Evolutionary conservation across 768 basidiomycete species (phyloP).

Genomic region (Suillus sp.): DNA sequence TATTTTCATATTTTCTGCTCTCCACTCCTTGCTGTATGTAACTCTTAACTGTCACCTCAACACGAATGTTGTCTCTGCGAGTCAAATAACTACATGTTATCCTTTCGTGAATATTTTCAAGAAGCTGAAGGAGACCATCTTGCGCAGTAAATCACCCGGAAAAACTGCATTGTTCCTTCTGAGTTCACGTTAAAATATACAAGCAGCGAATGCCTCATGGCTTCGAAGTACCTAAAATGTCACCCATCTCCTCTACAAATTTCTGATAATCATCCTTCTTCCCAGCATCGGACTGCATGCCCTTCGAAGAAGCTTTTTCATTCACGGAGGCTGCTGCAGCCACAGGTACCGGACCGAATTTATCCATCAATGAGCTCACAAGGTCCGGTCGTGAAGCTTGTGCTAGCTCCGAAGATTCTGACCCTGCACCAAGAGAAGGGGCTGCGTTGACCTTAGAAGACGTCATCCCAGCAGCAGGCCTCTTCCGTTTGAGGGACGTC

Average conservation of each 20-base stretch:
- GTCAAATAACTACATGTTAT: background rate
- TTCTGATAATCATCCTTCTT: conserved; percentile 72
- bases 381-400: conserved; percentile 63
- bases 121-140: background rate
- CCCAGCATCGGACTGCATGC: conserved; percentile 35
- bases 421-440: conserved; percentile 48
- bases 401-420: conserved; percentile 25
- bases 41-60: conserved; percentile 1
- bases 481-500: conserved; percentile 76
- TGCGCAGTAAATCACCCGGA: background rate
- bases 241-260: conserved; percentile 76
- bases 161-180: background rate
- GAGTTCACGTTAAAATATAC: background rate
- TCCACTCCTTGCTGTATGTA: background rate
- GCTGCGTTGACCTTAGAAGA: conserved; percentile 62
- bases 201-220: conserved; percentile 16
- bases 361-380: conserved; percentile 58
- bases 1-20: conserved; percentile 1
- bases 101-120: background rate
- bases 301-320: conserved; percentile 20
- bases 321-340: conserved; percentile 20
- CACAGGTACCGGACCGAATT: conserved; percentile 50
- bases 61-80: background rate
- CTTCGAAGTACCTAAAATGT: conserved; percentile 48
- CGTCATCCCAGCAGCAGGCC: conserved; percentile 36